Percentiles rank a stretch among this genome's conserved stretches.
These are phyloP conservation scores for Rhizomucor miehei DNA, from an alignment of 371 early-diverging fungal species.

Conservation along the genomic window DNA sequence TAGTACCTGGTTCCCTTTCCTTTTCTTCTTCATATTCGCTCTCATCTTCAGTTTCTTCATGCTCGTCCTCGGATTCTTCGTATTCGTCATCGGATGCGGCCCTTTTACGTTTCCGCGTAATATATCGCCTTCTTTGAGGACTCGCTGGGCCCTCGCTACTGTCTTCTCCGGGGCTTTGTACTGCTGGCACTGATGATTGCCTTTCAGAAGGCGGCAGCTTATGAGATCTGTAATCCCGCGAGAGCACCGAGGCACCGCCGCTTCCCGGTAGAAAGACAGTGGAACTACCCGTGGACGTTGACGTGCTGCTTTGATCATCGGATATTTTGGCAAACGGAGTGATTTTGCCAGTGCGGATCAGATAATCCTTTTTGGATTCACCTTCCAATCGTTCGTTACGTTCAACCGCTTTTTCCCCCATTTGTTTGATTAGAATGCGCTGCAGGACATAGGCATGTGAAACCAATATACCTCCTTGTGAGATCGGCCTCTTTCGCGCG, in stretches of 20 bases:
- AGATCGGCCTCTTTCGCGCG: slow-evolving; percentile 9
- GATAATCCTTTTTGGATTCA: slow-evolving; percentile 61
- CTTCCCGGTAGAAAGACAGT: neutral
- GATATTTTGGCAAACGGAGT: slow-evolving; percentile 65
- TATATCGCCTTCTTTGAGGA: neutral
- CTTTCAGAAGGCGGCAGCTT: neutral
- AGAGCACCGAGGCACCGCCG: neutral
- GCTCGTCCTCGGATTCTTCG: slow-evolving; percentile 6
- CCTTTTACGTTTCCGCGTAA: slow-evolving; percentile 15
- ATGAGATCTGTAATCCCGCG: neutral
- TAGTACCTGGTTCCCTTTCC: slow-evolving; percentile 4
- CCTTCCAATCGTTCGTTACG: slow-evolving; percentile 21
- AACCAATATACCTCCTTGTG: neutral
- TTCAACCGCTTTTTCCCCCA: slow-evolving; percentile 4
- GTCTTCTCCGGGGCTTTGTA: neutral
- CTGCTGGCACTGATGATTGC: neutral
- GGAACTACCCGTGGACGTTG: neutral
- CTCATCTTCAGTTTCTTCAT: slow-evolving; percentile 19
- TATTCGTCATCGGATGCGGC: slow-evolving; percentile 25
- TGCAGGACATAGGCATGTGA: too few relatives aligned
- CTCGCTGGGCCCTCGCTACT: neutral
- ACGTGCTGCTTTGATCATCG: slow-evolving; percentile 19
- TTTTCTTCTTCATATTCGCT: slow-evolving; percentile 11
- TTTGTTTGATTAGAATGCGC: too few relatives aligned
- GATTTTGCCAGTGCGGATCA: slow-evolving; percentile 76